Evolutionary conservation across 768 basidiomycete species (phyloP).

Genomic region (Tephrocybe rancida): DNA sequence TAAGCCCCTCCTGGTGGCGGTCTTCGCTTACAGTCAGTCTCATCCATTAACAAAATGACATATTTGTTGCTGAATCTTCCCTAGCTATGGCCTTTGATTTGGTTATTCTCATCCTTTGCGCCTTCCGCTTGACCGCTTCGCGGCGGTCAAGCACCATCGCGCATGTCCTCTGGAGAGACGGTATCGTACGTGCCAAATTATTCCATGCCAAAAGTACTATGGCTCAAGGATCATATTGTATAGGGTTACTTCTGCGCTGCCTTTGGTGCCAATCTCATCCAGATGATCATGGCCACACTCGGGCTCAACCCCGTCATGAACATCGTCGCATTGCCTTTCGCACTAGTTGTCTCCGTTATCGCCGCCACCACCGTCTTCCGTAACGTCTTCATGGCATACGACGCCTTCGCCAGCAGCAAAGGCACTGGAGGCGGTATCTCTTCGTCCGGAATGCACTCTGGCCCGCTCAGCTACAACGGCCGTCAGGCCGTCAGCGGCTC

Average conservation of each 20-base stretch:
- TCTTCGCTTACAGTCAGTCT: slow-evolving; percentile 35
- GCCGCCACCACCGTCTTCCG: slow-evolving; percentile 37
- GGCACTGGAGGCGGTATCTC: slow-evolving; percentile 3
- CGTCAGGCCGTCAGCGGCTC: slow-evolving; percentile 3
- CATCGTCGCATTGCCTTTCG: slow-evolving; percentile 34
- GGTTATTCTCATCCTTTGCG: slow-evolving; percentile 30
- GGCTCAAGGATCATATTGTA: background rate
- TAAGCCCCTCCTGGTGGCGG: slow-evolving; percentile 26
- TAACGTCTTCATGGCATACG: slow-evolving; percentile 34
- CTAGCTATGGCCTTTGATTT: slow-evolving; percentile 37
- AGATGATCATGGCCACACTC: slow-evolving; percentile 32
- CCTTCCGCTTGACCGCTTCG: slow-evolving; percentile 22
- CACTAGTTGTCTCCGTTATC: slow-evolving; percentile 36
- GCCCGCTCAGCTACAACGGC: slow-evolving; percentile 1
- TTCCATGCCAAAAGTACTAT: background rate
- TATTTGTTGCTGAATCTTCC: background rate
- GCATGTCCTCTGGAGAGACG: slow-evolving; percentile 31
- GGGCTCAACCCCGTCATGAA: slow-evolving; percentile 37
- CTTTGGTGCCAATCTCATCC: slow-evolving; percentile 34
- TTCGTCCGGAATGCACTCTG: background rate
- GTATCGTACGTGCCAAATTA: slow-evolving; percentile 24
- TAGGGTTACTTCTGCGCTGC: slow-evolving; percentile 34
- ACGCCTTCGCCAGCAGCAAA: slow-evolving; percentile 27
- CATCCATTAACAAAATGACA: too few relatives aligned
- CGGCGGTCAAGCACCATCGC: slow-evolving; percentile 28